Conservation (phyloP, 163 green algal genomes). For the Coccomyxa subellipsoidea region DNA sequence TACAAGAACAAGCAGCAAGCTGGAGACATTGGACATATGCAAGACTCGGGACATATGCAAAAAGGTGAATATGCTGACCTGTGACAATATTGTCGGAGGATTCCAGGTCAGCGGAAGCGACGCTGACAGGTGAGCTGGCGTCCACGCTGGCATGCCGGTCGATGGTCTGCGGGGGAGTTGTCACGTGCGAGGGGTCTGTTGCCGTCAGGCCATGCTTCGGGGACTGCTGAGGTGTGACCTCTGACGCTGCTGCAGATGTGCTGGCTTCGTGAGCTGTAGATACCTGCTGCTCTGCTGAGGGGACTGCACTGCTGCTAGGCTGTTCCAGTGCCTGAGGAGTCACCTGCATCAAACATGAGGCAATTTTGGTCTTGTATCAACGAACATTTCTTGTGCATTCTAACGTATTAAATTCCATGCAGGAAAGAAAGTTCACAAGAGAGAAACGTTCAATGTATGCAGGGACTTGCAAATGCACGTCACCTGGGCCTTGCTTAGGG, state of each 20-base stretch:
- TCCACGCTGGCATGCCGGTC: not conserved
- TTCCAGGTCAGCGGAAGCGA: not conserved
- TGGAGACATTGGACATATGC: too few species aligned
- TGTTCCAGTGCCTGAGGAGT: not conserved
- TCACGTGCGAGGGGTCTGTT: not conserved
- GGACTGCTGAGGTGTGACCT: not conserved
- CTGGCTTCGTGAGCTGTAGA: not conserved
- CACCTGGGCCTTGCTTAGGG: too few species aligned
- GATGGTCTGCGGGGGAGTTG: not conserved
- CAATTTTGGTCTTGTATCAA: too few species aligned
- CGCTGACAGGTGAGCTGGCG: not conserved
- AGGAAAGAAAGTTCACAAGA: too few species aligned
- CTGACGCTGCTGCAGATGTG: not conserved
- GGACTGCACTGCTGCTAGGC: not conserved
- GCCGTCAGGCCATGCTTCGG: not conserved
- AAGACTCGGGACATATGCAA: too few species aligned
- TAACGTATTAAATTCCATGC: too few species aligned
- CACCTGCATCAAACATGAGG: not conserved
- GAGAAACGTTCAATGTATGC: too few species aligned
- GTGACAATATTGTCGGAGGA: not conserved
- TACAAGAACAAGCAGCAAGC: too few species aligned
- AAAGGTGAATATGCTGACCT: too few species aligned
- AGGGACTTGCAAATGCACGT: too few species aligned
- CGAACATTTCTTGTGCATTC: too few species aligned
- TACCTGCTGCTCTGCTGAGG: not conserved